Percentiles rank a stretch among this genome's conserved stretches.
These are phyloP conservation scores for Trichoderma sp. DNA, from an alignment of 2,329 filamentous ascomycete species.

Conservation along the genomic window DNA sequence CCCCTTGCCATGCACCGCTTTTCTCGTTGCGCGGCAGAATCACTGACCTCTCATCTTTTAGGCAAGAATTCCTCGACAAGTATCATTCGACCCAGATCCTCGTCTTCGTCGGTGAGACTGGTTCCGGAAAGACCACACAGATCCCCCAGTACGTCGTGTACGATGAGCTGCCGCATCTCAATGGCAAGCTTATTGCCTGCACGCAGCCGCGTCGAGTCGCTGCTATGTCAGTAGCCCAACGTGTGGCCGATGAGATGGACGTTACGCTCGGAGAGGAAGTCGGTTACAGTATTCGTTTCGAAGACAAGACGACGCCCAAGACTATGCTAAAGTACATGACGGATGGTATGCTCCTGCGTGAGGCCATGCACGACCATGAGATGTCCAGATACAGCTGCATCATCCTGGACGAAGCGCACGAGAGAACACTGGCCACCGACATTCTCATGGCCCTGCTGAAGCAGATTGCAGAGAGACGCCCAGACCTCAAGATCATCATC, in stretches of 20 bases:
- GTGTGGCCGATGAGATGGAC: conserved; percentile 96
- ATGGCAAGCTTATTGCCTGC: conserved; percentile 89
- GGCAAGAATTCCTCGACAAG: conserved; percentile 87
- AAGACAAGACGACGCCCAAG: conserved; percentile 84
- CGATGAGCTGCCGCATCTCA: conserved; percentile 87
- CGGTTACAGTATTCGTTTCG: conserved; percentile 98
- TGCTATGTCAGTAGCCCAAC: conserved; percentile 97
- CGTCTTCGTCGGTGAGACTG: conserved; percentile 97
- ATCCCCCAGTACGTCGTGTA: conserved; percentile 98
- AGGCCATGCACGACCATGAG: conserved; percentile 94
- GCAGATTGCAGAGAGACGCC: conserved; percentile 75
- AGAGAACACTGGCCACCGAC: conserved; percentile 94
- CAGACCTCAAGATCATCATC: conserved; percentile 96
- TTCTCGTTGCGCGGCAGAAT: neutral
- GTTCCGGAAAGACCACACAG: conserved; percentile 98
- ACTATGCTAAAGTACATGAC: conserved; percentile 99
- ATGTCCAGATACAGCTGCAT: conserved; percentile 94
- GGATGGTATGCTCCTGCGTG: conserved; percentile 94
- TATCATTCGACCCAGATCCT: conserved; percentile 95
- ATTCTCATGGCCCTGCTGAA: conserved; percentile 96
- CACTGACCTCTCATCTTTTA: conserved; percentile 32
- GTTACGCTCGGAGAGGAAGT: conserved; percentile 91
- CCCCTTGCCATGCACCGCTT: neutral
- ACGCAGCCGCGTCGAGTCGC: conserved; percentile 97
- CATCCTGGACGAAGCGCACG: conserved; percentile 97